Evolutionary conservation across 164 flowering plant species (phyloP).

Genomic region (Cinnamomum micranthum): DNA sequence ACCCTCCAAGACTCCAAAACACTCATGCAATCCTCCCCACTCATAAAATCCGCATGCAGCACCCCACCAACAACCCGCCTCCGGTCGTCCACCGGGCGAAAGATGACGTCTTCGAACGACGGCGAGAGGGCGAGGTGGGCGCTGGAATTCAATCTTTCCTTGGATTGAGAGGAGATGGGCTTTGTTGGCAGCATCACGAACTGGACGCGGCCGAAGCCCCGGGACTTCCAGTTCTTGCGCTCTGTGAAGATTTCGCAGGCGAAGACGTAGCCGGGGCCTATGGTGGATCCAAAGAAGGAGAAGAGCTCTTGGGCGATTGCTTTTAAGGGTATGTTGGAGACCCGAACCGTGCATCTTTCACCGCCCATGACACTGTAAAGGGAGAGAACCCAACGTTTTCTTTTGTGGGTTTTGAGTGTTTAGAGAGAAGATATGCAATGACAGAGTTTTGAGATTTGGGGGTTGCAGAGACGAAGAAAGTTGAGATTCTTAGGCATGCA

Average conservation of each 20-base stretch:
- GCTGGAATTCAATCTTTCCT: conserved; percentile 43
- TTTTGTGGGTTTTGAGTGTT: neutral
- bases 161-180: conserved; percentile 37
- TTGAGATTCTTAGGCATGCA: no score
- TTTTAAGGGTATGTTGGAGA: conserved; percentile 57
- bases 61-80: conserved; percentile 37
- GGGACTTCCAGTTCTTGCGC: conserved; percentile 78
- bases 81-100: conserved; percentile 39
- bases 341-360: conserved; percentile 42
- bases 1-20: conserved; percentile 62
- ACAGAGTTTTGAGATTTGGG: no score
- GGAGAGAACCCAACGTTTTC: neutral
- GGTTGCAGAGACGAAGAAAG: no score
- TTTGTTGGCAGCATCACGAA: conserved; percentile 36
- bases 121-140: conserved; percentile 35
- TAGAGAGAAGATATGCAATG: neutral
- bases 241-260: conserved; percentile 72
- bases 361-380: conserved; percentile 13
- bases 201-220: conserved; percentile 76
- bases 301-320: conserved; percentile 55
- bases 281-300: conserved; percentile 46
- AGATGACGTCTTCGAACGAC: conserved; percentile 52
- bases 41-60: conserved; percentile 59
- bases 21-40: conserved; percentile 27
- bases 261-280: conserved; percentile 56